phyloP scores from a whole-genome alignment of 2,329 filamentous ascomycete species.

The Curvularia spicifera region DNA sequence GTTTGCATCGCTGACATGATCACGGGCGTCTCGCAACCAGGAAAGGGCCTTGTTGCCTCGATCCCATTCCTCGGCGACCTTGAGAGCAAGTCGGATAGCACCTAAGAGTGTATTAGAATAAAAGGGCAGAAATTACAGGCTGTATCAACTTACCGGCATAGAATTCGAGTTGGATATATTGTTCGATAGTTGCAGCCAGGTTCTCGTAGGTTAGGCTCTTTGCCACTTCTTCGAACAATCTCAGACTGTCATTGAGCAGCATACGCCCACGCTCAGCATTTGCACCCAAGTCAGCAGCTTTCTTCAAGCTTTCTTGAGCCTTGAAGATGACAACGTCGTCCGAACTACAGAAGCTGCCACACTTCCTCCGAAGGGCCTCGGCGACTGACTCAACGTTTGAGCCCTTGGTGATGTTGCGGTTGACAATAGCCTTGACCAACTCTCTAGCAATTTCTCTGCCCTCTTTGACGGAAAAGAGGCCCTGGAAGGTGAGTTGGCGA shows the following conservation, averaged over 20 bases:
- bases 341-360: constrained; percentile 95
- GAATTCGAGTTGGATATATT: constrained; percentile 83
- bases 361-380: constrained; percentile 87
- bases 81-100: constrained; percentile 84
- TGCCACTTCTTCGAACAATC: constrained; percentile 87
- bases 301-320: constrained; percentile 91
- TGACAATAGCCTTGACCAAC: constrained; percentile 96
- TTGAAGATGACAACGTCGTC: constrained; percentile 99
- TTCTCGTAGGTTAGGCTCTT: constrained; percentile 81
- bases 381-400: constrained; percentile 98
- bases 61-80: constrained; percentile 83
- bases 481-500: constrained; percentile 81
- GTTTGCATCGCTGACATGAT: constrained; percentile 67
- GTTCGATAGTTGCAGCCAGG: constrained; percentile 75
- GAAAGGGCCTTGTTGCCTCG: constrained; percentile 82
- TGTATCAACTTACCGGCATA: constrained; percentile 67
- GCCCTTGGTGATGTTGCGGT: constrained; percentile 94
- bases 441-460: constrained; percentile 92
- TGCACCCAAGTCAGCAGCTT: constrained; percentile 77
- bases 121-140: too few species aligned
- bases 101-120: constrained; percentile 48
- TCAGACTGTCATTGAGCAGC: constrained; percentile 85
- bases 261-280: constrained; percentile 79
- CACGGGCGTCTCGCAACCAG: constrained; percentile 86
- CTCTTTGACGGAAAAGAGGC: constrained; percentile 77